Evolutionary conservation across 129 eudicot species (phyloP).

Genomic region (Dittrichia graveolens): DNA sequence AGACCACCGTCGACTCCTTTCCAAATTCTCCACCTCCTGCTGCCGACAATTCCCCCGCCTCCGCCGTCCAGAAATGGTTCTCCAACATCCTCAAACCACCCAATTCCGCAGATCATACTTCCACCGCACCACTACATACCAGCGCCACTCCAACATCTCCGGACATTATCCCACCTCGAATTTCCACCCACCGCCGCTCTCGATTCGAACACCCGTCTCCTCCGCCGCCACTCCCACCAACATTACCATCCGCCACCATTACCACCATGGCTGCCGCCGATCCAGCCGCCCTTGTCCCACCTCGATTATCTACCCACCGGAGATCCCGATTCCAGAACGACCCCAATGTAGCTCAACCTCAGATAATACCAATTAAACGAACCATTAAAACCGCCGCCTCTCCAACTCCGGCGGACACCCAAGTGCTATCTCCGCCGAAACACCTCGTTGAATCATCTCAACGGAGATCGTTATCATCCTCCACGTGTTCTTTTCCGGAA

Average conservation of each 20-base stretch:
- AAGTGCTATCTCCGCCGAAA: constrained; percentile 63
- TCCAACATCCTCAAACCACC: constrained; percentile 57
- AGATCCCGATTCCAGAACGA: constrained; percentile 65
- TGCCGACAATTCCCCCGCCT: constrained; percentile 40
- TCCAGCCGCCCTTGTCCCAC: constrained; percentile 46
- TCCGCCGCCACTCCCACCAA: constrained; percentile 39
- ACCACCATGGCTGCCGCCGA: constrained; percentile 30
- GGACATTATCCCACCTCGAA: constrained; percentile 47
- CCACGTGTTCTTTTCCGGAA: constrained; percentile 48
- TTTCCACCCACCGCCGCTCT: constrained; percentile 53
- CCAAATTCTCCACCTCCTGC: constrained; percentile 29
- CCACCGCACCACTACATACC: constrained; percentile 19
- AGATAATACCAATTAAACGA: constrained; percentile 37
- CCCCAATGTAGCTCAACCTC: constrained; percentile 48
- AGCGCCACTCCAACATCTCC: constrained; percentile 37
- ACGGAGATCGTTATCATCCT: constrained; percentile 61
- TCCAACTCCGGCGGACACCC: constrained; percentile 25
- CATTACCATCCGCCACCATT: constrained; percentile 40
- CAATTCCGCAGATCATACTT: constrained; percentile 22
- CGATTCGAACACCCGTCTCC: constrained; percentile 48
- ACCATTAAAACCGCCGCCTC: constrained; percentile 27
- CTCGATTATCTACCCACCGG: constrained; percentile 59
- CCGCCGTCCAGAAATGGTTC: constrained; percentile 68
- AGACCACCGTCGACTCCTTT: constrained; percentile 13
- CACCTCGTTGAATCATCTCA: constrained; percentile 53